Conservation (phyloP, 352 stramenopile genomes). For the Thalassiosira hispida region DNA sequence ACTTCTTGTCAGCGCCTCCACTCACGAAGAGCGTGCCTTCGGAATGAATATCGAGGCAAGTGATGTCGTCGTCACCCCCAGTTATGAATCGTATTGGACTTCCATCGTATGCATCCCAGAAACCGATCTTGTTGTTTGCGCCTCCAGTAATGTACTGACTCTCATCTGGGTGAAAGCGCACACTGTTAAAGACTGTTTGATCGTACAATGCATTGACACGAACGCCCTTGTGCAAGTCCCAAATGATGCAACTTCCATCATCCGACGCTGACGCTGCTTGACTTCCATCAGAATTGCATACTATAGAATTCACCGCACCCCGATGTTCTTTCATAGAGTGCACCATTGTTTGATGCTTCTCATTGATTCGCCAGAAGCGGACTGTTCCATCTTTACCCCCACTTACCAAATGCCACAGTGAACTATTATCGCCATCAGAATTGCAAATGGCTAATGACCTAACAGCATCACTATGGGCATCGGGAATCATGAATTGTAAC, state of each 20-base stretch:
- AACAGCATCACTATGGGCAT: constrained; percentile 93
- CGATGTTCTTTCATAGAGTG: constrained; percentile 96
- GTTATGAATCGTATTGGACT: constrained; percentile 93
- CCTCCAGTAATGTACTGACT: constrained; percentile 95
- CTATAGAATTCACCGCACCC: constrained; percentile 88
- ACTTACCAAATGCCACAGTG: constrained; percentile 90
- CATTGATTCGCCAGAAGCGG: constrained; percentile 92
- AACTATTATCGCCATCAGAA: constrained; percentile 39
- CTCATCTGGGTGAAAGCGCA: constrained; percentile 96
- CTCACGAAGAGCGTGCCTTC: constrained; percentile 90
- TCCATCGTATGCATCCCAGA: constrained; percentile 95
- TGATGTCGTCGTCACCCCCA: constrained; percentile 90
- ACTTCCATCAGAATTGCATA: constrained; percentile 81
- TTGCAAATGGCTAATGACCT: constrained; percentile 91
- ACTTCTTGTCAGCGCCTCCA: constrained; percentile 89
- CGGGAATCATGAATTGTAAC: constrained; percentile 94
- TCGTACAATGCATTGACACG: constrained; percentile 95
- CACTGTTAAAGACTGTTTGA: constrained; percentile 92
- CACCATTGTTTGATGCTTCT: constrained; percentile 93
- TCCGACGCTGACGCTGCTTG: constrained; percentile 85
- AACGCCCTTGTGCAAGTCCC: constrained; percentile 92
- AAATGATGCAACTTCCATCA: constrained; percentile 95
- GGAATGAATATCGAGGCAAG: constrained; percentile 92
- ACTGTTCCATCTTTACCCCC: constrained; percentile 93
- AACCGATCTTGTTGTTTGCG: constrained; percentile 94